Conservation (phyloP, 176 grass and related monocot genomes). For the Bothriochloa decipiens region DNA sequence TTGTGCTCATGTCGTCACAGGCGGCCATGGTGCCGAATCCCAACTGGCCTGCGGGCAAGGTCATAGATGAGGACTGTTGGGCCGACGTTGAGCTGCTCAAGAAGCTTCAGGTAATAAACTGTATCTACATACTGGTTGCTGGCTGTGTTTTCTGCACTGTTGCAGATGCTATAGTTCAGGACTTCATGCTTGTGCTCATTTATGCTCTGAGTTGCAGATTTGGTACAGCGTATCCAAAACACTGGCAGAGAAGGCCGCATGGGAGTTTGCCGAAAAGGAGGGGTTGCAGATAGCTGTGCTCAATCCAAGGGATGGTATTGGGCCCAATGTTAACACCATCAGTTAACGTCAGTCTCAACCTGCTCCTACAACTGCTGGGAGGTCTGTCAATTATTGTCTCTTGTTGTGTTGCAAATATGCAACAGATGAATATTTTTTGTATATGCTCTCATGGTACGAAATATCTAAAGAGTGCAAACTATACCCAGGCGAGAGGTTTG, state of each 20-base stretch:
- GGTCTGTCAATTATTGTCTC: slow-evolving; percentile 6
- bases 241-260: slow-evolving; percentile 61
- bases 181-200: not conserved
- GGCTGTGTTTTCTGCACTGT: not conserved
- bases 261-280: slow-evolving; percentile 53
- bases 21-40: slow-evolving; percentile 45
- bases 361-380: slow-evolving; percentile 37
- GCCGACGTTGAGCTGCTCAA: slow-evolving; percentile 56
- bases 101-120: slow-evolving; percentile 46
- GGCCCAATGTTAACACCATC: slow-evolving; percentile 47
- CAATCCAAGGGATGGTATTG: slow-evolving; percentile 53
- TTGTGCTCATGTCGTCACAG: slow-evolving; percentile 57
- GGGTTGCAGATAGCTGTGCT: slow-evolving; percentile 52
- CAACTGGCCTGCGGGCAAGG: slow-evolving; percentile 55
- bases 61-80: slow-evolving; percentile 58
- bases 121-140: not conserved
- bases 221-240: slow-evolving; percentile 71
- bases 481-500: slow-evolving; percentile 41
- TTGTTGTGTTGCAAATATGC: not conserved
- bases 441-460: not conserved
- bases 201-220: slow-evolving; percentile 19
- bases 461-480: not conserved
- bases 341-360: not conserved
- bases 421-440: too few species aligned
- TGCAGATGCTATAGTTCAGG: not conserved